Evolutionary conservation across 108 stramenopile genomes (phyloP).

Genomic region (Conticribra weissflogii): DNA sequence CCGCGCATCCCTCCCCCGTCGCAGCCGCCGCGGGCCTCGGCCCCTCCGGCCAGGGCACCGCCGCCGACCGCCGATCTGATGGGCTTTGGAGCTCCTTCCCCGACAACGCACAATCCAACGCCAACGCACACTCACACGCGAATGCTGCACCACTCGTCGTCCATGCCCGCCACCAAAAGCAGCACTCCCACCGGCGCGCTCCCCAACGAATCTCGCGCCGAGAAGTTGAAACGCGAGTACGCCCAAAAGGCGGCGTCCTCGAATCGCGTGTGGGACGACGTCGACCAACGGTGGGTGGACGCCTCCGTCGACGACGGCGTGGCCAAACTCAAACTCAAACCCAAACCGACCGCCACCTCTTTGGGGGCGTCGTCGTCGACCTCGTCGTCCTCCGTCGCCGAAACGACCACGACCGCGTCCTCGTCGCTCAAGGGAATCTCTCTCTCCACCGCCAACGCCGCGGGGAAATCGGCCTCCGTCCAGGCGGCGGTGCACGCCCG

Average conservation of each 20-base stretch:
- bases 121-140: constrained; percentile 32
- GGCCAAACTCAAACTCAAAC: no score
- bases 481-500: constrained; percentile 71
- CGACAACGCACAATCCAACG: constrained; percentile 21
- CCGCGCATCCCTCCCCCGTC: constrained; percentile 12
- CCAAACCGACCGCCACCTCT: not conserved
- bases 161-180: constrained; percentile 45
- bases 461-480: constrained; percentile 73
- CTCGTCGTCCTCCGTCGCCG: not conserved
- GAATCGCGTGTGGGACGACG: constrained; percentile 89
- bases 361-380: not conserved
- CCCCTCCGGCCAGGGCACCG: constrained; percentile 15
- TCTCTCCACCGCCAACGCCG: constrained; percentile 68
- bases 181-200: constrained; percentile 43
- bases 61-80: constrained; percentile 61
- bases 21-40: constrained; percentile 6
- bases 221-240: constrained; percentile 82
- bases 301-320: constrained; percentile 45
- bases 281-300: constrained; percentile 84
- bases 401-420: not conserved
- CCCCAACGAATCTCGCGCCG: constrained; percentile 72
- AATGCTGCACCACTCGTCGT: constrained; percentile 53
- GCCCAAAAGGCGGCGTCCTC: constrained; percentile 53
- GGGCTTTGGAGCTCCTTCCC: constrained; percentile 65
- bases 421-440: constrained; percentile 66